Percentiles rank a stretch among this genome's conserved stretches.
These are phyloP conservation scores for Penicillium sp. DNA, from an alignment of 2,329 filamentous ascomycete genomes.

Conservation along the genomic window DNA sequence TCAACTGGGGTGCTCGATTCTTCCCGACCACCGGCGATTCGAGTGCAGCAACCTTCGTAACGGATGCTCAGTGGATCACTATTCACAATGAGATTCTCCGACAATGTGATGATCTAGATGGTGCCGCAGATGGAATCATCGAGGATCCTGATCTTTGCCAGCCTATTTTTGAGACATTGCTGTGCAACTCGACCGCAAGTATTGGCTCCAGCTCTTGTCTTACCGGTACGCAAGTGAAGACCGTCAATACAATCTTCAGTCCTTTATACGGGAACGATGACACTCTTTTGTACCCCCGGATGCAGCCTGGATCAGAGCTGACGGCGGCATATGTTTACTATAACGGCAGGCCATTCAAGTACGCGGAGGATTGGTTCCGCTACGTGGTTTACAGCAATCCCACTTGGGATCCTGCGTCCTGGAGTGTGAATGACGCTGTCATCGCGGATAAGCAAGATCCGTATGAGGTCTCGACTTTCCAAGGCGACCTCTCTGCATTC, in stretches of 20 bases:
- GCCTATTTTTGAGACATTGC: slow-evolving; percentile 7
- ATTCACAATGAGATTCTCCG: slow-evolving; percentile 11
- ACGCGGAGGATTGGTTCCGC: slow-evolving; percentile 27
- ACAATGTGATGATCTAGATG: slow-evolving; percentile 17
- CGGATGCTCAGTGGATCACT: slow-evolving; percentile 25
- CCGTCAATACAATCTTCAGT: slow-evolving; percentile 16
- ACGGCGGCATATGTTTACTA: slow-evolving; percentile 16
- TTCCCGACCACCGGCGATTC: slow-evolving; percentile 44
- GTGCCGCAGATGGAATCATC: slow-evolving; percentile 17
- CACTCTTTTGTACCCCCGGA: slow-evolving; percentile 28
- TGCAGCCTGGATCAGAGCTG: slow-evolving; percentile 23
- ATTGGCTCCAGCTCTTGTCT: slow-evolving; percentile 22
- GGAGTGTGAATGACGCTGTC: slow-evolving; percentile 18
- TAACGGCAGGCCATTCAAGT: slow-evolving; percentile 16
- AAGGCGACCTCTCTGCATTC: slow-evolving; percentile 51
- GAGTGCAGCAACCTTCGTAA: slow-evolving; percentile 29
- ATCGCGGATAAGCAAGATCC: slow-evolving; percentile 36
- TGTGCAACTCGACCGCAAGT: slow-evolving; percentile 1
- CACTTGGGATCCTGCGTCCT: slow-evolving; percentile 36
- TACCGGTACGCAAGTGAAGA: slow-evolving; percentile 9
- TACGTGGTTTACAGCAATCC: slow-evolving; percentile 37
- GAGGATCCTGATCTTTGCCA: slow-evolving; percentile 26
- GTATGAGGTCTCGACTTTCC: slow-evolving; percentile 34
- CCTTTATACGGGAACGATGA: slow-evolving; percentile 19
- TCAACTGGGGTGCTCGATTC: slow-evolving; percentile 48